Evolutionary conservation across 208 protist genomes (phyloP), one percentile per base, ranked within the genome.

Genomic region (Acanthamoeba royreba): DNA sequence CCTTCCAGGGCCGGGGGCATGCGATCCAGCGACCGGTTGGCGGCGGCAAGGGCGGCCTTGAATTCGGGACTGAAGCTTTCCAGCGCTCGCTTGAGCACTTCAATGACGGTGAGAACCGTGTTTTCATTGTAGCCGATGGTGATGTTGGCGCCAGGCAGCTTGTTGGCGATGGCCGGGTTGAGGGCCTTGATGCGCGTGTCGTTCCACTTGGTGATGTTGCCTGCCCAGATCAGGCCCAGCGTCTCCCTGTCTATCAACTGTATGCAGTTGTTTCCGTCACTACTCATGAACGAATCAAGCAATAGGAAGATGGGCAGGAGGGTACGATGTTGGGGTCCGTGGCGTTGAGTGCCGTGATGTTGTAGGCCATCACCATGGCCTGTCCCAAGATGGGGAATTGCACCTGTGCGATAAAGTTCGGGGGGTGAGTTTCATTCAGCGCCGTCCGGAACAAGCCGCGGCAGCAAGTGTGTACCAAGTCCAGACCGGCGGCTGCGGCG

Each of bases 171-270:
- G 25, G 45, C 9, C 4, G 81, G 81, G 81, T 88, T 88, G 81
- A 53, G 45, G 9, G 61, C 11, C 31, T 63, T 31, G 4, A 88
- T 66, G 45, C 45, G 25, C 45, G 33, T 40, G 45, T 88, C 81
- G 33, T 88, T 88, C 81, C 81, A 88, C 19, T 88, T n/a, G 45
- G 81, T 88, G 45, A 88, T 25, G 45, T 61, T 88, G 81, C 81
- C 81, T n/a, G 58, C 4, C 45, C 46, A 88, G 28, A 88, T 88
- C 5, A 38, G 47, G n/a, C 28, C 81, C 31, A 88, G 45, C 45
- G 81, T 88, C 13, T 88, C 52, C 46, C 81, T 63, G 33, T 88
- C 81, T 31, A 88, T 22, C 47, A 88, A 31, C 52, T 66, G 35
- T 25, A 35, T 40, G n/a, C n/a, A n/a, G n/a, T n/a, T n/a, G n/a